Evolutionary conservation across 228 moss, liverwort and hornwort genomes (phyloP), one percentile per base, ranked within the genome.

Genomic region (Sphagnum magellanicum): DNA sequence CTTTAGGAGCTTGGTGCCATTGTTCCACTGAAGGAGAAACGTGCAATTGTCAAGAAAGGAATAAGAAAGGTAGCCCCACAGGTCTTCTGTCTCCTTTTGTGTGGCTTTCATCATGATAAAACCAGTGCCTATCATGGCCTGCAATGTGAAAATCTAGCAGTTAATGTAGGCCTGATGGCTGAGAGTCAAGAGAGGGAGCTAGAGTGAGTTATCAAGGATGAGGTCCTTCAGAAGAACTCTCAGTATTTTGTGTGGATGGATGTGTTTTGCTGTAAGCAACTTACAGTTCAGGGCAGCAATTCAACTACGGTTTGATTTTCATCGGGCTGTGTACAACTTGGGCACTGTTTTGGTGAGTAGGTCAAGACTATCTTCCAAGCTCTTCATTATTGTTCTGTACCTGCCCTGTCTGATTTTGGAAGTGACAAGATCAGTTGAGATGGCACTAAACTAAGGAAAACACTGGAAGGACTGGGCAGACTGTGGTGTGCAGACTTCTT

Each of bases 311-410:
- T 98, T 98, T 71, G 98, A 98, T 81, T 98, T 98, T 74, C 98
- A 98, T 79, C 93, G 98, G 70, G 98, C 98, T 61, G 90, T 98
- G 76, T 98, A 98, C 80, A 98, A 98, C 73, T 94, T 98, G 82
- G 98, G 98, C 75, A 98, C 98, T 68, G 98, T 98, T 70, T 63
- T 98, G 89, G 97, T 97, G 67, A 49, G 67, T 52, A 51, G 10
- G 12, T 67, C 16, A 10, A 52, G 55, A 12, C 68, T 6, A 77
- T 74, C 14, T 7, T 13, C 1, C 53, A 9, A 50, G 13, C 10
- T 32, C 14, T 50, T 52, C 32, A 32, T 32, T 32, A 32, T 32
- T 32, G 32, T 32, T 32, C 32, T 32, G 32, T 32, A 32, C 32
- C 32, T 32, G 32, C 32, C 17, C 32, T 32, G 32, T 32, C 32